Conservation (phyloP, 768 basidiomycete species). For the Kwoniella heveanensis region DNA sequence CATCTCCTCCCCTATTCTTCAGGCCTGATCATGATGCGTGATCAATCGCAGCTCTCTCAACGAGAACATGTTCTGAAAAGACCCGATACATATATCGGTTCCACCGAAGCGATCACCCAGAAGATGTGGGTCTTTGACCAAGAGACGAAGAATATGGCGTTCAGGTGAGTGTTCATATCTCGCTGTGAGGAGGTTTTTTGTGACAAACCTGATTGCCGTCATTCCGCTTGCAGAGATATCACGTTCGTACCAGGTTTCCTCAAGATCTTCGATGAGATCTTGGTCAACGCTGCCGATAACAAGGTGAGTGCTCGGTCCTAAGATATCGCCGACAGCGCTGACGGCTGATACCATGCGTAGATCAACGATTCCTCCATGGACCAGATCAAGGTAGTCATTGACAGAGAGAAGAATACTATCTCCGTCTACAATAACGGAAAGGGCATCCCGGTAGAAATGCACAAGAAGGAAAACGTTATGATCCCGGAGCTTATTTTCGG, state of each 20-base stretch:
- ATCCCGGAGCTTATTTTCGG: conserved; percentile 98
- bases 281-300: conserved; percentile 98
- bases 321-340: background rate
- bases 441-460: conserved; percentile 96
- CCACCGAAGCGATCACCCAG: conserved; percentile 83
- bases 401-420: conserved; percentile 79
- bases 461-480: conserved; percentile 86
- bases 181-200: background rate
- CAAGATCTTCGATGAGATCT: conserved; percentile 98
- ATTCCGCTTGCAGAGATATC: conserved; percentile 51
- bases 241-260: conserved; percentile 96
- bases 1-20: no score
- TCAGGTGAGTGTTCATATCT: conserved; percentile 65
- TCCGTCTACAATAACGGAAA: conserved; percentile 93
- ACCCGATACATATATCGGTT: conserved; percentile 77
- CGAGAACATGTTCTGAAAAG: conserved; percentile 72
- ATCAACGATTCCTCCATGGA: conserved; percentile 92
- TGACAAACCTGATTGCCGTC: background rate
- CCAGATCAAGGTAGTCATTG: conserved; percentile 81
- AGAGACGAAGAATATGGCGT: conserved; percentile 77
- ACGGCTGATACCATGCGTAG: conserved; percentile 58
- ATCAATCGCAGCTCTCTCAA: conserved; percentile 93
- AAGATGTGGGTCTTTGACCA: conserved; percentile 92
- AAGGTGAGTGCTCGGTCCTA: conserved; percentile 66
- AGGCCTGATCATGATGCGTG: no score